A percentile compares a stretch with the other conserved stretches of the same genome.
Evolutionary conservation across 306 rosid species (phyloP).

Genomic region (Medicago ruthenica): DNA sequence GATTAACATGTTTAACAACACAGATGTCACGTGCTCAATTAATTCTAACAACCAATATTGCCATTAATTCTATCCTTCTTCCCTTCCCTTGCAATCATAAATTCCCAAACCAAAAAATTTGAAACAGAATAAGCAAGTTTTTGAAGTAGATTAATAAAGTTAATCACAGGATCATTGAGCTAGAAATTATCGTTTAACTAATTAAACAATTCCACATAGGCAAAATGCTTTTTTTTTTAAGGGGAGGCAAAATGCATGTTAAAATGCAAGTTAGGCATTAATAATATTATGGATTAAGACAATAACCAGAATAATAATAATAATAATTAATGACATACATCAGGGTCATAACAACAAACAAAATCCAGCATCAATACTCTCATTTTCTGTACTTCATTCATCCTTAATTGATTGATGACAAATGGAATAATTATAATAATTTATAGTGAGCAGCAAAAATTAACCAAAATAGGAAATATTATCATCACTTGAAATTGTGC

Average conservation of each 20-base stretch:
- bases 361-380: slow-evolving; percentile 39
- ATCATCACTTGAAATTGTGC: slow-evolving; percentile 49
- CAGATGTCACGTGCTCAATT: slow-evolving; percentile 38
- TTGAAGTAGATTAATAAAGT: too few species aligned
- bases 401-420: slow-evolving; percentile 41
- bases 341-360: slow-evolving; percentile 23
- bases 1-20: slow-evolving; percentile 40
- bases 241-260: neutral
- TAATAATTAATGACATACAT: slow-evolving; percentile 5
- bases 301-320: neutral
- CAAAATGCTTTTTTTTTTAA: too few species aligned
- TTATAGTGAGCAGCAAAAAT: slow-evolving; percentile 31
- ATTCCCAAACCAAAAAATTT: neutral
- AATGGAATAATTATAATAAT: slow-evolving; percentile 40
- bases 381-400: slow-evolving; percentile 25
- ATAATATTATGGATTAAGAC: slow-evolving; percentile 28
- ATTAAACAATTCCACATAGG: neutral
- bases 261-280: slow-evolving; percentile 25
- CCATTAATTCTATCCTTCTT: too few species aligned
- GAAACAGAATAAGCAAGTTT: too few species aligned
- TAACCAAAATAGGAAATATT: slow-evolving; percentile 58
- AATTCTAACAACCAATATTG: slow-evolving; percentile 27
- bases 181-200: too few species aligned
- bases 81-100: too few species aligned
- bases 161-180: neutral